These are phyloP conservation scores for Rutidosis leptorrhynchoides DNA, from an alignment of 129 eudicot genomes.

Conservation along the genomic window DNA sequence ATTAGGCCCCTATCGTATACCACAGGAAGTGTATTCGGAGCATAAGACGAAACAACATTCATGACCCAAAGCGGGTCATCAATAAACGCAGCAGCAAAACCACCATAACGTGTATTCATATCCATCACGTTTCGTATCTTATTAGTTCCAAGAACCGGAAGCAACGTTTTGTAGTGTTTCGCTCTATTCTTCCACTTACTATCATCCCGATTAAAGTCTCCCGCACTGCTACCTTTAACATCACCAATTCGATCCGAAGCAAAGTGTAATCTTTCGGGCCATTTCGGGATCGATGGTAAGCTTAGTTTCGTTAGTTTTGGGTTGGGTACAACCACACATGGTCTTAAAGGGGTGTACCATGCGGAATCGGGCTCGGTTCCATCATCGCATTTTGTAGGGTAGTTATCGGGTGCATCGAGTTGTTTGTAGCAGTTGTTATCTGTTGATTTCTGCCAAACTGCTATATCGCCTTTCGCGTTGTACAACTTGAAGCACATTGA, in stretches of 20 bases:
- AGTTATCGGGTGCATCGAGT: conserved; percentile 67
- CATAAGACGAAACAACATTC: conserved; percentile 92
- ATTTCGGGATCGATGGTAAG: conserved; percentile 52
- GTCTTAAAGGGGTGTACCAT: conserved; percentile 94
- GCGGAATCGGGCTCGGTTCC: conserved; percentile 96
- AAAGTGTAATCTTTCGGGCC: conserved; percentile 72
- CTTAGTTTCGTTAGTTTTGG: conserved; percentile 47
- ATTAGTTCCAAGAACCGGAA: conserved; percentile 75
- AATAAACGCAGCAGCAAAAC: conserved; percentile 73
- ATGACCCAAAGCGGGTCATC: conserved; percentile 92
- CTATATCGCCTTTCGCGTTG: conserved; percentile 79
- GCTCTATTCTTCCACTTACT: conserved; percentile 70
- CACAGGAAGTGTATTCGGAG: conserved; percentile 75
- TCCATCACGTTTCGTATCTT: conserved; percentile 92
- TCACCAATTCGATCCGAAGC: conserved; percentile 80
- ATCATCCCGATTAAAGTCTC: conserved; percentile 67
- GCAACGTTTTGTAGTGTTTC: conserved; percentile 74
- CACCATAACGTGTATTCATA: conserved; percentile 88
- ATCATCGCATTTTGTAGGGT: conserved; percentile 90
- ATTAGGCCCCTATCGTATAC: conserved; percentile 90
- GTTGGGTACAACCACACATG: conserved; percentile 82
- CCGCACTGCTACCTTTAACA: conserved; percentile 78
- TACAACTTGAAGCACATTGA: conserved; percentile 86
- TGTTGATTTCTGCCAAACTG: conserved; percentile 93
- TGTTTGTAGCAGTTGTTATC: conserved; percentile 72